Conservation (phyloP, 768 basidiomycete genomes). For the Xanthoconium purpureum region DNA sequence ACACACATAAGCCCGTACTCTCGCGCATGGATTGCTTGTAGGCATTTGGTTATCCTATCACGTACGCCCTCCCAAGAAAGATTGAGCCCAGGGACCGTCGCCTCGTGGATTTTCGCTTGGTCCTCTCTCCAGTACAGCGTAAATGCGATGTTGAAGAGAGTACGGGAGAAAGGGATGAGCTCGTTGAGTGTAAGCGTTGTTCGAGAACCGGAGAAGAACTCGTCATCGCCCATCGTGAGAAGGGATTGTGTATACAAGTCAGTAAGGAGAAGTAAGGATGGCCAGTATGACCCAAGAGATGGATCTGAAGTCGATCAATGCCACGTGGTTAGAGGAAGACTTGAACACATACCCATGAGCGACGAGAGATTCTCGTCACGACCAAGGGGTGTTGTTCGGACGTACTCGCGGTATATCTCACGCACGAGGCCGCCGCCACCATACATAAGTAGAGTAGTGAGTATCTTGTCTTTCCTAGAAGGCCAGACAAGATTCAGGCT, state of each 20-base stretch:
- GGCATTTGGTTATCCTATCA: conserved; percentile 71
- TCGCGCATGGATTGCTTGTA: conserved; percentile 80
- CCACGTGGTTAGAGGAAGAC: neutral
- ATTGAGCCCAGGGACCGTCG: conserved; percentile 39
- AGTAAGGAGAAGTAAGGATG: conserved; percentile 70
- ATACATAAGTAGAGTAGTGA: conserved; percentile 50
- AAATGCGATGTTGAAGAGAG: conserved; percentile 83
- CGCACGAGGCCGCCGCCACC: conserved; percentile 64
- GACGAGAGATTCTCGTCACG: conserved; percentile 44
- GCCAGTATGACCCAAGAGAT: conserved; percentile 49
- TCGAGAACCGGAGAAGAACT: conserved; percentile 75
- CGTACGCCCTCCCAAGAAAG: conserved; percentile 65
- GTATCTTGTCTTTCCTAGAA: conserved; percentile 50
- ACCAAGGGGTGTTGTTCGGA: conserved; percentile 61
- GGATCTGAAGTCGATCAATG: conserved; percentile 38
- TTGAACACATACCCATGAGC: conserved; percentile 37
- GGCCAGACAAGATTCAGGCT: conserved; percentile 62
- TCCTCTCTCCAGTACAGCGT: conserved; percentile 66
- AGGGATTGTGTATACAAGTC: conserved; percentile 83
- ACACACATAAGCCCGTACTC: conserved; percentile 58
- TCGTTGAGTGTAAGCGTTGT: conserved; percentile 87
- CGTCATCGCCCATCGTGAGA: conserved; percentile 93
- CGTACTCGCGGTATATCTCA: conserved; percentile 69
- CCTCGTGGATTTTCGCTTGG: conserved; percentile 36
- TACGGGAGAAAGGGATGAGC: conserved; percentile 66